Conservation (phyloP, 1,284 basidiomycete species). For the Cryptococcus deneoformans region DNA sequence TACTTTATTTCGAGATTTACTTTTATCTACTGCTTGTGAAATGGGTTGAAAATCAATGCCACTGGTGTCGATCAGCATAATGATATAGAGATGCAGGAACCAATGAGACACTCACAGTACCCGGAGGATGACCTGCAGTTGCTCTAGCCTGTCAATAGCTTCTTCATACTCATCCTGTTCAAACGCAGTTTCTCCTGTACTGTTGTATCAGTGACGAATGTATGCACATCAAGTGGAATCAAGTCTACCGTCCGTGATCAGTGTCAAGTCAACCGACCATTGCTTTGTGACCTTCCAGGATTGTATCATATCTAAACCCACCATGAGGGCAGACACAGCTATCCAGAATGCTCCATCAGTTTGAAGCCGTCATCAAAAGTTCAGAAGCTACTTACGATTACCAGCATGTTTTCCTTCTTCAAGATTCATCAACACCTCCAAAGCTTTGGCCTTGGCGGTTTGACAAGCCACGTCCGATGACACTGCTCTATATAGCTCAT, state of each 20-base stretch:
- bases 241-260: slow-evolving; percentile 72
- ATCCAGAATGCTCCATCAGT: not conserved
- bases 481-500: slow-evolving; percentile 65
- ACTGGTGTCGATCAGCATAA: slow-evolving; percentile 11
- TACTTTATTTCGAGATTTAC: slow-evolving; percentile 29
- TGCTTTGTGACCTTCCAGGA: slow-evolving; percentile 59
- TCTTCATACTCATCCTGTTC: slow-evolving; percentile 59
- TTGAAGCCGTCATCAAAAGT: not conserved
- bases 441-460: slow-evolving; percentile 69
- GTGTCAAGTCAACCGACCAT: slow-evolving; percentile 77
- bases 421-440: slow-evolving; percentile 69
- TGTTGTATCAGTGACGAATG: slow-evolving; percentile 37
- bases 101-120: slow-evolving; percentile 44
- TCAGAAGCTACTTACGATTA: slow-evolving; percentile 30
- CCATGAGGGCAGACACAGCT: slow-evolving; percentile 86
- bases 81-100: not conserved
- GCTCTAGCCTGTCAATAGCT: slow-evolving; percentile 63
- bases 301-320: slow-evolving; percentile 67
- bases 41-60: slow-evolving; percentile 37
- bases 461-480: slow-evolving; percentile 72
- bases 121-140: slow-evolving; percentile 65
- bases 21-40: slow-evolving; percentile 36
- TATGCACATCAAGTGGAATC: slow-evolving; percentile 60
- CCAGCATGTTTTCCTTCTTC: slow-evolving; percentile 52
- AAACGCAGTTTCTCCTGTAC: slow-evolving; percentile 41